Conservation (phyloP, 2,329 filamentous ascomycete genomes). For the Apiospora phragmitis region DNA sequence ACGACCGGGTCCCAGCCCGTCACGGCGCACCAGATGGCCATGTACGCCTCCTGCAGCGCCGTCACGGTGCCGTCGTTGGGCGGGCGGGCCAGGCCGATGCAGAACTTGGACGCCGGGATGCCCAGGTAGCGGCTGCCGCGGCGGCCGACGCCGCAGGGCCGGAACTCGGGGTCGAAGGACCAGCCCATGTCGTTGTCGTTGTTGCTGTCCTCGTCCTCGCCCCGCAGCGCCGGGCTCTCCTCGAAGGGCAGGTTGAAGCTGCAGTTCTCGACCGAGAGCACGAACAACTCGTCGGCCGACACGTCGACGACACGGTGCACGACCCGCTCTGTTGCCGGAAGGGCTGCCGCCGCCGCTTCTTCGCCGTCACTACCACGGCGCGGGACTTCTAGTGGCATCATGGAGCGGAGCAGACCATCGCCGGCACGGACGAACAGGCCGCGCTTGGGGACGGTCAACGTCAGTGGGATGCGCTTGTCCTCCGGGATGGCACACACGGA, state of each 20-base stretch:
- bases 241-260: conserved; percentile 33
- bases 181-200: conserved; percentile 23
- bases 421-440: conserved; percentile 30
- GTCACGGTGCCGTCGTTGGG: conserved; percentile 13
- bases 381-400: conserved; percentile 17
- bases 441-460: conserved; percentile 27
- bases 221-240: conserved; percentile 19
- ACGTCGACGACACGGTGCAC: conserved; percentile 25
- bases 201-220: conserved; percentile 13
- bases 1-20: not conserved
- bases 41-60: conserved; percentile 14
- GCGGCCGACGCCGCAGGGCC: conserved; percentile 16
- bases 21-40: conserved; percentile 18
- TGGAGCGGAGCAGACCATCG: conserved; percentile 24
- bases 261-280: conserved; percentile 33
- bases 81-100: conserved; percentile 22
- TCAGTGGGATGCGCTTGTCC: conserved; percentile 21
- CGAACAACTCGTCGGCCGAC: conserved; percentile 27
- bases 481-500: conserved; percentile 22
- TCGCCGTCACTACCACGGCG: not conserved
- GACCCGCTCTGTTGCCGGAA: conserved; percentile 17
- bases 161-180: conserved; percentile 31
- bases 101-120: conserved; percentile 23
- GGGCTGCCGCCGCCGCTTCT: no score
- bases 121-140: conserved; percentile 18